Evolutionary conservation across 179 eudicot genomes (phyloP).

Genomic region (Spinacia oleracea): DNA sequence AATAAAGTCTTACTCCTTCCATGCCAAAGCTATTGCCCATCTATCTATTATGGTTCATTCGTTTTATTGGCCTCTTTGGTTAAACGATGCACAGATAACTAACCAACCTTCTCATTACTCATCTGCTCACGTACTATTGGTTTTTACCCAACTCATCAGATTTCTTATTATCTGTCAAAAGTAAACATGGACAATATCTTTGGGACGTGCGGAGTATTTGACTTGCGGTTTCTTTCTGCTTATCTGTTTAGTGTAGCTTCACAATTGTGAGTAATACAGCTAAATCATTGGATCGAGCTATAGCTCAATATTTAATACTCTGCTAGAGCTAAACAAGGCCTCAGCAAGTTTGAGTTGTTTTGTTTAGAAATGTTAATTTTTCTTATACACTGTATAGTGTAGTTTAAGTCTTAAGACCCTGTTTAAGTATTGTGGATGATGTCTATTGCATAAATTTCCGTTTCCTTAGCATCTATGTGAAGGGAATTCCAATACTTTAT

Average conservation of each 20-base stretch:
- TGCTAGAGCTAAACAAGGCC: neutral
- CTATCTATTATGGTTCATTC: neutral
- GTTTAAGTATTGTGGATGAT: neutral
- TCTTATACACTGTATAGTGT: neutral
- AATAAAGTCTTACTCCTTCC: neutral
- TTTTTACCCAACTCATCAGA: neutral
- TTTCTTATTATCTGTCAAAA: neutral
- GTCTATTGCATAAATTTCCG: neutral
- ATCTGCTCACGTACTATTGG: neutral
- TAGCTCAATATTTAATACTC: neutral
- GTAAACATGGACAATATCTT: neutral
- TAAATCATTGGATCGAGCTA: neutral
- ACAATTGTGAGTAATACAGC: neutral
- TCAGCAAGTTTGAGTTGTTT: slow-evolving; percentile 1
- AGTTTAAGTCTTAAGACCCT: neutral
- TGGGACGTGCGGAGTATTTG: neutral
- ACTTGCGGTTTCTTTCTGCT: neutral
- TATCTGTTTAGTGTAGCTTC: neutral
- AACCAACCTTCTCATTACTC: no score
- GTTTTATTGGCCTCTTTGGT: neutral
- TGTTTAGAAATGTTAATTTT: neutral
- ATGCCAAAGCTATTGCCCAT: neutral
- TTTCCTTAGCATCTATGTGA: slow-evolving; percentile 11
- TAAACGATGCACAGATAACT: neutral
- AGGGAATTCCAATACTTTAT: slow-evolving; percentile 20